phyloP scores from a whole-genome alignment of 495 filamentous ascomycete species.

The Thermochaetoides thermophila region DNA sequence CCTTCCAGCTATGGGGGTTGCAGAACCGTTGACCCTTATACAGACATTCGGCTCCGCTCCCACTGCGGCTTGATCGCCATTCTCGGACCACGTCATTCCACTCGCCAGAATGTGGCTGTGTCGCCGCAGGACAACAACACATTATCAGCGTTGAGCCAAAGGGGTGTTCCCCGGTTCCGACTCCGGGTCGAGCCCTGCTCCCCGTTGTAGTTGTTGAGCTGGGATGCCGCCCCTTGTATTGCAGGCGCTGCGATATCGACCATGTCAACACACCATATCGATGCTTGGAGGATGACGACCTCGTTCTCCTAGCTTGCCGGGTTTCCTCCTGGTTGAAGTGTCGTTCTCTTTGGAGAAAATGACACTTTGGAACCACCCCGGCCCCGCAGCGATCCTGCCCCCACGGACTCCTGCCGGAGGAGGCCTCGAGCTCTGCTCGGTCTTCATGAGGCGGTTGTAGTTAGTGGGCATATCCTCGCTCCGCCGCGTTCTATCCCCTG shows the following conservation, averaged over 20 bases:
- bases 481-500: too few relatives aligned
- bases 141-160: too few relatives aligned
- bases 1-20: background rate
- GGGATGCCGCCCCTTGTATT: slow-evolving; percentile 4
- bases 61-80: background rate
- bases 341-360: background rate
- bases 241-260: too few relatives aligned
- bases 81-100: slow-evolving; percentile 8
- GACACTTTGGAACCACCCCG: background rate
- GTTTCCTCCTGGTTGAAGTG: background rate
- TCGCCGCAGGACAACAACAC: too few relatives aligned
- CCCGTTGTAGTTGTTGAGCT: slow-evolving; percentile 6
- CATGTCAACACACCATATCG: too few relatives aligned
- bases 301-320: slow-evolving; percentile 1
- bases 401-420: slow-evolving; percentile 13
- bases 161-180: slow-evolving; percentile 6
- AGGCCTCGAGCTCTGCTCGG: slow-evolving; percentile 4
- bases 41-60: background rate
- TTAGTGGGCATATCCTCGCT: background rate
- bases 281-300: too few relatives aligned
- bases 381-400: background rate
- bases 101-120: too few relatives aligned
- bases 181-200: background rate
- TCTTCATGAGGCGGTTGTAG: slow-evolving; percentile 7
- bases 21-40: background rate